Base-by-base conservation (phyloP, 2,329 filamentous ascomycete genomes). In the Oidium heveae region DNA sequence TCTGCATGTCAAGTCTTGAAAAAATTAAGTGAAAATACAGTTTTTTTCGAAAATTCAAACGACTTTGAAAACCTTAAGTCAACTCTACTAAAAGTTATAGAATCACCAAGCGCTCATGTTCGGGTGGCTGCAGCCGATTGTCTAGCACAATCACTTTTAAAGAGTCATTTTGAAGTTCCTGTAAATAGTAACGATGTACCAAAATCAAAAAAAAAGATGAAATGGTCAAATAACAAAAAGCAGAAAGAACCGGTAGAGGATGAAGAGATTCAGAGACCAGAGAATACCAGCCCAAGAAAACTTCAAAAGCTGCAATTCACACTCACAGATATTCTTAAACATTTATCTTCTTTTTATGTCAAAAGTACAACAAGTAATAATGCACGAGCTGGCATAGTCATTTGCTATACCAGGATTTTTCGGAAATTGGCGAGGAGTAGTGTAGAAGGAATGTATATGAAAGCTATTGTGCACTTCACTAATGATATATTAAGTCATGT, bases 11-110 rank as follows among this genome's bases (percentile, higher is more conserved):
- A 79, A 59, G 93, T 86, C 64, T 69, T 98, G 58, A 82, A 84
- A 63, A 73, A 79, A 55, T 70, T 96, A 52, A 70, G 84, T 22
- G 80, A 76, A 55, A 71, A 76, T 57, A 95, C 88, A 0, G 68
- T 75, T 0, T 93, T 85, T 65, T 96, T 96, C 64, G 81, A 87
- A 63, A 94, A 93, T 63, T 79, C 82, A 15, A 81, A 75, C 65
- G 91, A 98, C 64, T 94, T 94, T 63, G 91, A 98, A 60, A 86
- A 84, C 65, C 69, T 96, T 20, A 87, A 89, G 67, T 76, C 76
- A 36, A 78, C 82, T 6, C 70, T 93, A 16, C 91, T 87, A 75
- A 96, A 94, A 67, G 76, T 82, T 0, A 82, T 93, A 57, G 91
- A 98, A 61, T 88, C 82, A 37, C 68, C 79, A 1, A 84, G 81